Conservation (phyloP, 2,329 filamentous ascomycete species). For the Acephala macrosclerotiorum region DNA sequence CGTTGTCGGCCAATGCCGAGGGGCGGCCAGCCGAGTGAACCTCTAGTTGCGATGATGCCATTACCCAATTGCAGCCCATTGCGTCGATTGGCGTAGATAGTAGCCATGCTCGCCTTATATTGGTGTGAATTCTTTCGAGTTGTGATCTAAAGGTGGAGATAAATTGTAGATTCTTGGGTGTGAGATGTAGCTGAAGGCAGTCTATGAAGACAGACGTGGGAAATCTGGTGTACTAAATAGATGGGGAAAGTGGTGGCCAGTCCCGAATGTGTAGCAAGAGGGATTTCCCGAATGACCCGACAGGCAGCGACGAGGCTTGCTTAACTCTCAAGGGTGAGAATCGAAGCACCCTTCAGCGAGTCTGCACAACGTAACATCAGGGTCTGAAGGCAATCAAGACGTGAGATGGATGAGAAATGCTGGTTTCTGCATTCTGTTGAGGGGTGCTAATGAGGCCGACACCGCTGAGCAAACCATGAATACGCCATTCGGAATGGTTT, state of each 20-base stretch:
- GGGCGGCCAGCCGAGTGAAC: too few relatives aligned
- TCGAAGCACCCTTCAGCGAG: not conserved
- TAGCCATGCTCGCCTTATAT: too few relatives aligned
- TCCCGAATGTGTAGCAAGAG: not conserved
- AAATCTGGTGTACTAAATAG: not conserved
- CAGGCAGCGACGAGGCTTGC: not conserved
- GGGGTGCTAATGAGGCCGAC: not conserved
- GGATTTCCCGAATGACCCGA: not conserved
- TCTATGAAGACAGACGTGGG: not conserved
- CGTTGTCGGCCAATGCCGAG: too few relatives aligned
- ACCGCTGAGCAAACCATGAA: not conserved
- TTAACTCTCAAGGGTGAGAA: not conserved
- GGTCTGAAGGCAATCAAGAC: not conserved
- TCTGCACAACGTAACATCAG: not conserved
- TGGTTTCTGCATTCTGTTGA: not conserved
- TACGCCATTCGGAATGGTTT: not conserved
- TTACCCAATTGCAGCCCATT: too few relatives aligned
- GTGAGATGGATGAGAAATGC: not conserved
- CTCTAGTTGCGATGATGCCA: too few relatives aligned
- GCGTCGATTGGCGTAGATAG: too few relatives aligned
- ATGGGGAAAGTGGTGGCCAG: not conserved
- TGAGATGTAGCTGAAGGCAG: not conserved
- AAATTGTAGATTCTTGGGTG: not conserved
- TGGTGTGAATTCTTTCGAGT: not conserved
- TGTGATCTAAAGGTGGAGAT: not conserved